Evolutionary conservation across 73 alveolate genomes (phyloP).

Genomic region (Paramecium sonneborni): DNA sequence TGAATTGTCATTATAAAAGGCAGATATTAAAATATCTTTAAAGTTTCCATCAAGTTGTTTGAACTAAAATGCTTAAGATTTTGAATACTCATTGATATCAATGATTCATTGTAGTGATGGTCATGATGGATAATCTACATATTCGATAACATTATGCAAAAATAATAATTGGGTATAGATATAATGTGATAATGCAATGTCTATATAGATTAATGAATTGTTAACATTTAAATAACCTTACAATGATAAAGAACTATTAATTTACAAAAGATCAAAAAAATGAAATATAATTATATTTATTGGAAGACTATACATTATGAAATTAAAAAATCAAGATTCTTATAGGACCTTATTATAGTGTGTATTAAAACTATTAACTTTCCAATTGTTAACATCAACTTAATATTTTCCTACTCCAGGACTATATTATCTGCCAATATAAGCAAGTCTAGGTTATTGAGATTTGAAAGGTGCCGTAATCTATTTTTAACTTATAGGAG

Average conservation of each 20-base stretch:
- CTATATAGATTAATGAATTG: not conserved
- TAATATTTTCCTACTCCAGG: constrained; percentile 53
- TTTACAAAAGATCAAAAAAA: not conserved
- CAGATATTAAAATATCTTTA: not conserved
- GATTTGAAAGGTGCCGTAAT: constrained; percentile 26
- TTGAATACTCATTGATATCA: not conserved
- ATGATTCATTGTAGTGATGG: not conserved
- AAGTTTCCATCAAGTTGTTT: not conserved
- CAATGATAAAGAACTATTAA: constrained; percentile 40
- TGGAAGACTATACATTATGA: no score
- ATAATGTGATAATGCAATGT: not conserved
- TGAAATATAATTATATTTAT: not conserved
- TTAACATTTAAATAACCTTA: not conserved
- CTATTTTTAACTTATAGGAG: not conserved
- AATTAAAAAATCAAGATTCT: not conserved
- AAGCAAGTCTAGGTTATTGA: not conserved
- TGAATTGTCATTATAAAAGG: constrained; percentile 10
- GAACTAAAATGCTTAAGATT: not conserved
- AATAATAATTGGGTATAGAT: constrained; percentile 27
- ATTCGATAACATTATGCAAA: not conserved
- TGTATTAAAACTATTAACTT: constrained; percentile 19
- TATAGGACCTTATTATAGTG: constrained; percentile 15
- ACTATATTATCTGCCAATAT: not conserved
- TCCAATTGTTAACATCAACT: constrained; percentile 15
- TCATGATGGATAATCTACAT: not conserved